Evolutionary conservation across 78 protist species (phyloP), one percentile per base, ranked within the genome.

Genomic region (Isochrysis galbana): DNA sequence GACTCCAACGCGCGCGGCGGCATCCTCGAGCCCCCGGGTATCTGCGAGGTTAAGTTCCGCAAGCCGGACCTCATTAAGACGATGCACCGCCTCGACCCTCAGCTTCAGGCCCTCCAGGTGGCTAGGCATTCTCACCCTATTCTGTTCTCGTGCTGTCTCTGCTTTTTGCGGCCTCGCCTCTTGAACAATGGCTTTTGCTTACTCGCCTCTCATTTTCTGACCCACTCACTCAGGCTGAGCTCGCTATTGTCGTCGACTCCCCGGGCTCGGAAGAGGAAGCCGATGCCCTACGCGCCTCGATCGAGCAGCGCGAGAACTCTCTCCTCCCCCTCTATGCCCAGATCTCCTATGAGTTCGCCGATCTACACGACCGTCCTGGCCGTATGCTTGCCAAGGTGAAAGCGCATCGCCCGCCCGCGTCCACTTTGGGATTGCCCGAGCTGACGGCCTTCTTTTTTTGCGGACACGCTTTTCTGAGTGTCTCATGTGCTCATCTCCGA

Each of bases 311-410:
- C 51, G 96, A 94, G 46, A 87, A 72, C 41, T 46, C 55, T 36
- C 46, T 92, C 19, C 77, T 87, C 32, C 88, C 41, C 14, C 82
- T 84, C 80, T 23, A 51, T 36, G 74, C 82, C 44, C 97, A 96
- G 93, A 92, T 98, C 34, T 98, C 99, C 1, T 94, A 94, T 69
- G 91, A 94, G 93, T 98, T 98, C 54, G 98, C 98, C 32, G 99
- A 97, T 47, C 95, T 98, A 55, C 99, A 98, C 88, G 99, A 98
- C 91, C 95, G 97, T 0, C 97, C 99, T 48, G 98, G 98, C 44
- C 95, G 99, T 82, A 98, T 98, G 99, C 77, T 61, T 7, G 74
- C 74, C 74, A 61, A 61, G 74, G n/a, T n/a, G n/a, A n/a, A n/a
- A n/a, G n/a, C n/a, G n/a, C n/a, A n/a, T n/a, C n/a, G n/a, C n/a